phyloP scores from a whole-genome alignment of 352 stramenopile genomes.

The Pythium monospermum region DNA sequence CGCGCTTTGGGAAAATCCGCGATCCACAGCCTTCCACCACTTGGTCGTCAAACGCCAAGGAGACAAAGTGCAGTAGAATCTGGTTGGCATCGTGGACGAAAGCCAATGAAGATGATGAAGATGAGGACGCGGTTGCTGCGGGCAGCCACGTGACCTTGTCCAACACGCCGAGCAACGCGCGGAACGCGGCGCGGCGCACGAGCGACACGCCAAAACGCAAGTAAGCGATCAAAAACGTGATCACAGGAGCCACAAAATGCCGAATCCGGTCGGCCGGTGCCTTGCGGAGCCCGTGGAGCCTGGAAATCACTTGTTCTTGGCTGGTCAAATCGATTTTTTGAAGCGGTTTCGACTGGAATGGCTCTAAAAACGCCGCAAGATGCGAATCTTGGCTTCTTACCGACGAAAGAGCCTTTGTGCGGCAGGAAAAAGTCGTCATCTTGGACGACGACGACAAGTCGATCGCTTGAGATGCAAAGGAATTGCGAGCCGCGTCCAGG shows the following conservation, averaged over 20 bases:
- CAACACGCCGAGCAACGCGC: slow-evolving; percentile 43
- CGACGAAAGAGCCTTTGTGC: slow-evolving; percentile 44
- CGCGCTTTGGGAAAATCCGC: slow-evolving; percentile 2
- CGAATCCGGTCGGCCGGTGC: slow-evolving; percentile 32
- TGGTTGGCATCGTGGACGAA: slow-evolving; percentile 36
- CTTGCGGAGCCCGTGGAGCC: slow-evolving; percentile 29
- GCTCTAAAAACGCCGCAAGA: slow-evolving; percentile 39
- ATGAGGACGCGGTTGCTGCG: slow-evolving; percentile 27
- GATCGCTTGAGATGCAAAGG: slow-evolving; percentile 2
- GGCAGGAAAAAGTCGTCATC: slow-evolving; percentile 43
- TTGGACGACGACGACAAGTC: slow-evolving; percentile 15
- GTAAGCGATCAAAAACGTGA: slow-evolving; percentile 44
- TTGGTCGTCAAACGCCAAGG: slow-evolving; percentile 53
- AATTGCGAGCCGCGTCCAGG: slow-evolving; percentile 25
- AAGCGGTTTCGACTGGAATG: slow-evolving; percentile 31
- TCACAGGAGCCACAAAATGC: slow-evolving; percentile 51
- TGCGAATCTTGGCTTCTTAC: slow-evolving; percentile 49
- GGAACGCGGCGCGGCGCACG: slow-evolving; percentile 52
- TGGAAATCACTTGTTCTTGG: slow-evolving; percentile 27
- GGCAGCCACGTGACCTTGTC: slow-evolving; percentile 52
- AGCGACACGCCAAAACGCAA: slow-evolving; percentile 32
- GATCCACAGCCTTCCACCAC: slow-evolving; percentile 14
- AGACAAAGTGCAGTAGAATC: slow-evolving; percentile 47
- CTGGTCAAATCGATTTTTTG: slow-evolving; percentile 5
- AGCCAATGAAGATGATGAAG: too few relatives aligned